Evolutionary conservation across 2,329 filamentous ascomycete genomes (phyloP), one percentile per base, ranked within the genome.

Genomic region (Colletotrichum higginsianum): DNA sequence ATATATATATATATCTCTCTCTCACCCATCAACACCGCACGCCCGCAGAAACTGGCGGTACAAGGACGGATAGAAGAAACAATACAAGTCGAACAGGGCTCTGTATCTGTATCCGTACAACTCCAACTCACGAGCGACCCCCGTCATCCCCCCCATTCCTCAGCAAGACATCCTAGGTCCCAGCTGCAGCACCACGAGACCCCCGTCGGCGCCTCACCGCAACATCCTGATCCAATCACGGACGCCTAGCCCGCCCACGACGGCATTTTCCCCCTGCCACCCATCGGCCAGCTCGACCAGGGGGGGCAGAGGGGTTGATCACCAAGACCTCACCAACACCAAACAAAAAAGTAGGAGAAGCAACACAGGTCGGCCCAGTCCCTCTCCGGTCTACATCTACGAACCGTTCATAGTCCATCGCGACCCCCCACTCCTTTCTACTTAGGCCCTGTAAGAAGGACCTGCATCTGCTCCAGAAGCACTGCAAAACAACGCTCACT

Each of bases 141-240:
- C 40, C 42, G 16, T 30, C 67, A 50, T 40, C 21, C 46, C 46
- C 67, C 66, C 60, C 68, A 71, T 71, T 71, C 68, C 68, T 67
- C 64, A 67, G 68, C 68, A 71, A 71, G 68, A 71, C 68, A 71
- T 71, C 68, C 68, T 57, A 67, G 68, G 68, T 71, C 68, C 68
- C 64, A 57, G 68, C 52, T 71, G 64, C 64, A 58, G 64, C 64
- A 63, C 68, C 68, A 71, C 68, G 64, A 68, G 68, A 63, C 68
- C 46, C 66, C 52, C 68, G 13, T 50, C 66, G 68, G 64, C 68
- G 65, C 55, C 64, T 71, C 68, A 71, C 68, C 68, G 68, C 68
- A 71, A 71, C 68, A 71, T 71, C 23, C 64, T 71, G 68, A 71
- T 30, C 68, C 68, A 71, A 71, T 71, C 64, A 71, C 68, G 64